phyloP scores from a whole-genome alignment of 306 rosid species.

The Erythrophleum fordii region DNA sequence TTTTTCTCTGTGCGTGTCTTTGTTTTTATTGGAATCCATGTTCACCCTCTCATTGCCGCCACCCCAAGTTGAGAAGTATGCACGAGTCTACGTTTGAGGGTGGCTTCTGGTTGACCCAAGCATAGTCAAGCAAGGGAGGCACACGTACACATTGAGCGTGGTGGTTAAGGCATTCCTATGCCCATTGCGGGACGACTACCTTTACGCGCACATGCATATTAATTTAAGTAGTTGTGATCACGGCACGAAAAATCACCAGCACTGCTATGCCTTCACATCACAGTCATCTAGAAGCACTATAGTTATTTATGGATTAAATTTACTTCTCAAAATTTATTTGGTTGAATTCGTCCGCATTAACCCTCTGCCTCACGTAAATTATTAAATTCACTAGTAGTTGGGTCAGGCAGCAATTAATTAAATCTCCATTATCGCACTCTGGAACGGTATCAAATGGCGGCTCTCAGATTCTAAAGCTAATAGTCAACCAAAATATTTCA shows the following conservation, averaged over 20 bases:
- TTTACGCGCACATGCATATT: too few species aligned
- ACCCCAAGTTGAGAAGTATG: background rate
- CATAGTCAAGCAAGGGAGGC: background rate
- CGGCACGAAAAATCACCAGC: too few species aligned
- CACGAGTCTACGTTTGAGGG: too few species aligned
- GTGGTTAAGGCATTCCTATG: background rate
- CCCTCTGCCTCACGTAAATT: background rate
- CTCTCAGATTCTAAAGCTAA: background rate
- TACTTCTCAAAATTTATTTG: background rate
- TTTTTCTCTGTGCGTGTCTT: background rate
- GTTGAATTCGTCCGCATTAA: constrained; percentile 13
- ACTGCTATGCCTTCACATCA: background rate
- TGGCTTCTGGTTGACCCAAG: constrained; percentile 15
- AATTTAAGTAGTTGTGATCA: too few species aligned
- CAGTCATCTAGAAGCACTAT: constrained; percentile 30
- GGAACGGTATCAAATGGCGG: constrained; percentile 40
- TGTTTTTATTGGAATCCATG: background rate
- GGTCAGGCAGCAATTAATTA: background rate
- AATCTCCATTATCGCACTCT: background rate
- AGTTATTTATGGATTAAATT: background rate
- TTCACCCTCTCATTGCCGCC: too few species aligned
- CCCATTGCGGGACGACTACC: too few species aligned
- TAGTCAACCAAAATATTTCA: constrained; percentile 40
- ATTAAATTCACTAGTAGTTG: constrained; percentile 9
- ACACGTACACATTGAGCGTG: background rate